Conservation (phyloP, 1,284 basidiomycete species). For the Wolfiporia cocos region DNA sequence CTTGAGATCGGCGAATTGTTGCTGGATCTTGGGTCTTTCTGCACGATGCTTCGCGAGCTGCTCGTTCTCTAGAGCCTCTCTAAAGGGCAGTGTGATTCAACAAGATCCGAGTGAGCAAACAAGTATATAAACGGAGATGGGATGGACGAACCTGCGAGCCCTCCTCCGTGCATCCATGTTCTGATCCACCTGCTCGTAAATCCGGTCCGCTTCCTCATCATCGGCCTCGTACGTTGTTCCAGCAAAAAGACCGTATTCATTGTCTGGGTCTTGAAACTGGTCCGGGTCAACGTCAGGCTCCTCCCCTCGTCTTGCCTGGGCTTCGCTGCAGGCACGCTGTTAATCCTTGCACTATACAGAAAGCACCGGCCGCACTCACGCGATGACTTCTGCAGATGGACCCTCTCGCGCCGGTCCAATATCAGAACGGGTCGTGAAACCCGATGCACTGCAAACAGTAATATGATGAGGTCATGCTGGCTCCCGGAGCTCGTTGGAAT, state of each 20-base stretch:
- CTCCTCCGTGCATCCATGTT: conserved; percentile 87
- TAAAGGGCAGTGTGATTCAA: conserved; percentile 18
- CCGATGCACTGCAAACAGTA: conserved; percentile 67
- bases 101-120: neutral
- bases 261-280: conserved; percentile 94
- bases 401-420: conserved; percentile 97
- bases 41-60: conserved; percentile 70
- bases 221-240: conserved; percentile 96
- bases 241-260: conserved; percentile 94
- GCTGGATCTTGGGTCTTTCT: conserved; percentile 85
- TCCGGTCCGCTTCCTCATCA: conserved; percentile 95
- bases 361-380: conserved; percentile 41
- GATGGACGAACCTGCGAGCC: conserved; percentile 63
- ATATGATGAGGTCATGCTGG: conserved; percentile 10
- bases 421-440: conserved; percentile 98
- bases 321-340: conserved; percentile 63
- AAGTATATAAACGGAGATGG: conserved; percentile 16
- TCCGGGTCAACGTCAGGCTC: conserved; percentile 84
- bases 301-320: conserved; percentile 79
- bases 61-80: conserved; percentile 72
- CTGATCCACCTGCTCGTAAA: conserved; percentile 87
- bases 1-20: conserved; percentile 94
- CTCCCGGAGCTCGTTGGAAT: neutral
- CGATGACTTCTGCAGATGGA: conserved; percentile 83
- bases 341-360: neutral